phyloP scores from a whole-genome alignment of 106 monocot species.

The Gastrodia elata region DNA sequence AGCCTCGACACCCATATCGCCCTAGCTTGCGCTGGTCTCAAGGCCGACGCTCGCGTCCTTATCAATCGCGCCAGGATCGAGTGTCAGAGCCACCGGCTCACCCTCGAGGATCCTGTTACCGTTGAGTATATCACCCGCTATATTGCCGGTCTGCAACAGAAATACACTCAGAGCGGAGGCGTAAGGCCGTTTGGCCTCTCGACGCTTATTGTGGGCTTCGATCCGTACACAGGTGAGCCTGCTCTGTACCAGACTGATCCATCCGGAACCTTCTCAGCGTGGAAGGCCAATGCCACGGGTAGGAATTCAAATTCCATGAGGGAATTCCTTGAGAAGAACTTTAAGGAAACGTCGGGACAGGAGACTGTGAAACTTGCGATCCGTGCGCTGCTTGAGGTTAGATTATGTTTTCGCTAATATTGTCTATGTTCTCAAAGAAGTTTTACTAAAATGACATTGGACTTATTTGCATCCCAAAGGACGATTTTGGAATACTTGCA shows the following conservation, averaged over 20 bases:
- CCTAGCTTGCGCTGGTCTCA: conserved; percentile 85
- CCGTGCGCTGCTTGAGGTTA: conserved; percentile 74
- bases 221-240: conserved; percentile 57
- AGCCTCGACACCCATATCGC: conserved; percentile 84
- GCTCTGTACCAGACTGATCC: conserved; percentile 94
- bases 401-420: conserved; percentile 5
- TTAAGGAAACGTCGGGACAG: conserved; percentile 80
- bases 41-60: conserved; percentile 87
- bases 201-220: conserved; percentile 86
- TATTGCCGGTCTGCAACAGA: conserved; percentile 93
- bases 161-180: conserved; percentile 94
- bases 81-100: conserved; percentile 91
- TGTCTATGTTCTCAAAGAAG: neutral
- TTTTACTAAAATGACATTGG: neutral
- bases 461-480: neutral
- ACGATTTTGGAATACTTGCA: neutral
- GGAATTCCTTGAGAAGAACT: conserved; percentile 91
- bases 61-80: conserved; percentile 88
- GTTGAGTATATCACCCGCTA: conserved; percentile 93
- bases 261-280: conserved; percentile 84
- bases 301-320: conserved; percentile 91
- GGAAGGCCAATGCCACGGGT: conserved; percentile 98
- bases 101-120: conserved; percentile 77
- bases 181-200: conserved; percentile 91
- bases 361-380: conserved; percentile 85